These are phyloP conservation scores for Penicillium corylophilum DNA, from an alignment of 2,329 filamentous ascomycete genomes.

Conservation along the genomic window DNA sequence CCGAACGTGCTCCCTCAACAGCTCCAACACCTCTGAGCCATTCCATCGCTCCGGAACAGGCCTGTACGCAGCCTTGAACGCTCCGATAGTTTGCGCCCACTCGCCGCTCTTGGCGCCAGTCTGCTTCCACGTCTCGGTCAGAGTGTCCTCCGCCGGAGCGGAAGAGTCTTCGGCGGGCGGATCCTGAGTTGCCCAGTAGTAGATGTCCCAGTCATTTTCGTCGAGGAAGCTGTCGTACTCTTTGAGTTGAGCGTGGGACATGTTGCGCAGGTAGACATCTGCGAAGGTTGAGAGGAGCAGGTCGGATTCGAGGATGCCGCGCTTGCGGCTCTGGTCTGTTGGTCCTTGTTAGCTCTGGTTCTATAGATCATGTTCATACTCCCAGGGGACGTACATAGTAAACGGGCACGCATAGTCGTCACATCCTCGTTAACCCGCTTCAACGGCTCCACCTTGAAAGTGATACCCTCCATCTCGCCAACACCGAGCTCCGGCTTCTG, in stretches of 20 bases:
- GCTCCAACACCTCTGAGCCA: slow-evolving; percentile 72
- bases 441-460: slow-evolving; percentile 88
- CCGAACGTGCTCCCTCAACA: slow-evolving; percentile 79
- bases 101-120: slow-evolving; percentile 65
- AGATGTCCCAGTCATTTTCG: slow-evolving; percentile 99
- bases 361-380: background rate
- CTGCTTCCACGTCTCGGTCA: slow-evolving; percentile 51
- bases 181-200: slow-evolving; percentile 98
- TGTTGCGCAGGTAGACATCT: slow-evolving; percentile 69
- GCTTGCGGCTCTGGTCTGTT: slow-evolving; percentile 91
- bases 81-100: slow-evolving; percentile 95
- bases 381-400: slow-evolving; percentile 57
- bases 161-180: slow-evolving; percentile 50
- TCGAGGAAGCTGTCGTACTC: slow-evolving; percentile 93
- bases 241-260: slow-evolving; percentile 70
- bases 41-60: slow-evolving; percentile 85
- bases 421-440: slow-evolving; percentile 78
- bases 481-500: slow-evolving; percentile 69
- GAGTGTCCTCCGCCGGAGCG: slow-evolving; percentile 39
- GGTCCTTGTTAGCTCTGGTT: slow-evolving; percentile 4
- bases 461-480: slow-evolving; percentile 82
- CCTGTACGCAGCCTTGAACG: slow-evolving; percentile 88
- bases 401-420: slow-evolving; percentile 81
- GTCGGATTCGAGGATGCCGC: slow-evolving; percentile 92
- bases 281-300: slow-evolving; percentile 96